Evolutionary conservation across 371 early-diverging fungal species (phyloP).

Genomic region (Cokeromyces recurvatus): DNA sequence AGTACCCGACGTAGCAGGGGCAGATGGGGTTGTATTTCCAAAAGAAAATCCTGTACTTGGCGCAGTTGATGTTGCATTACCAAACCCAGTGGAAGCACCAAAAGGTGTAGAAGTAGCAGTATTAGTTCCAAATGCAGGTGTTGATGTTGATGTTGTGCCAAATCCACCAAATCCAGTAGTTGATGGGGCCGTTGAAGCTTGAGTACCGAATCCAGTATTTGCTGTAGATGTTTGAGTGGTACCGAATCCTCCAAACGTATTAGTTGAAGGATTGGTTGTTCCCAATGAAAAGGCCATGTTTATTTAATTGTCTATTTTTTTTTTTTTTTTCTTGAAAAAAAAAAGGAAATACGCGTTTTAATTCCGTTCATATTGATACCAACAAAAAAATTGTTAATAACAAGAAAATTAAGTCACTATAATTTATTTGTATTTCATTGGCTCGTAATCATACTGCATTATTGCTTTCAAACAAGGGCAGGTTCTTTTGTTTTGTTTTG

Average conservation of each 20-base stretch:
- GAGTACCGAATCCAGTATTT: slow-evolving; percentile 8
- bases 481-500: too few relatives aligned
- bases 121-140: neutral
- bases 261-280: slow-evolving; percentile 21
- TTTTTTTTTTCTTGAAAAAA: neutral
- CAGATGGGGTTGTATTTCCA: slow-evolving; percentile 10
- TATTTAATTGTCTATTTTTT: too few relatives aligned
- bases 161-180: slow-evolving; percentile 17
- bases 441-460: too few relatives aligned
- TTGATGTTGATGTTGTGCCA: slow-evolving; percentile 13
- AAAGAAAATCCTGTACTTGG: slow-evolving; percentile 22
- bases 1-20: neutral
- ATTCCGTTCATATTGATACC: too few relatives aligned
- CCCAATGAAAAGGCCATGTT: slow-evolving; percentile 21
- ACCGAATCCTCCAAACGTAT: slow-evolving; percentile 18
- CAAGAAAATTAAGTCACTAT: too few relatives aligned
- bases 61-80: slow-evolving; percentile 3
- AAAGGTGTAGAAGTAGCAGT: slow-evolving; percentile 2
- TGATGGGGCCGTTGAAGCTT: slow-evolving; percentile 13
- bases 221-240: slow-evolving; percentile 17
- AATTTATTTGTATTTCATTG: too few relatives aligned
- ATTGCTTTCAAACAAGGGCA: neutral
- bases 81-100: slow-evolving; percentile 12
- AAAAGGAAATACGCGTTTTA: slow-evolving; percentile 6
- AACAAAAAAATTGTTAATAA: too few relatives aligned